A percentile compares a stretch with the other conserved stretches of the same genome.
These are phyloP conservation scores for Halophytophthora batemanensis DNA, from an alignment of 352 stramenopile genomes.

Conservation along the genomic window DNA sequence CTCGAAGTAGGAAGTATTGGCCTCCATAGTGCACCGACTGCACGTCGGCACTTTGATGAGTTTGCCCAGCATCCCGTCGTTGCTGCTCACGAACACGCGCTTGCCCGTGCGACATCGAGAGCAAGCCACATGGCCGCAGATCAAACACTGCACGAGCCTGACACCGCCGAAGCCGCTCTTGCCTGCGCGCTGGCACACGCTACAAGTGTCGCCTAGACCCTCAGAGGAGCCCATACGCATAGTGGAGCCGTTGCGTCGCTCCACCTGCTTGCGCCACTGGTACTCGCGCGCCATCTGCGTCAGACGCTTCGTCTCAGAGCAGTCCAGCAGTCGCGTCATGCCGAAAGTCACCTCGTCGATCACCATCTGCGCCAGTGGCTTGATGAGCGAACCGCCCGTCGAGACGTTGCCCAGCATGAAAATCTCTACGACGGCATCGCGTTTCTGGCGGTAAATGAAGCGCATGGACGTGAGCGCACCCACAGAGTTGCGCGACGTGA, in stretches of 20 bases:
- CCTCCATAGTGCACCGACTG: constrained; percentile 31
- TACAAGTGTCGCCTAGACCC: constrained; percentile 8
- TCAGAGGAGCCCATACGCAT: constrained; percentile 17
- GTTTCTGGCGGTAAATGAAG: constrained; percentile 43
- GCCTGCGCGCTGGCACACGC: constrained; percentile 25
- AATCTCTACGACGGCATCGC: constrained; percentile 27
- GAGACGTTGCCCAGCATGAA: constrained; percentile 37
- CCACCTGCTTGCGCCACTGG: constrained; percentile 27
- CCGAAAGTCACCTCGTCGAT: constrained; percentile 33
- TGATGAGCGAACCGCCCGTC: constrained; percentile 21
- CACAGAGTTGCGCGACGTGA: constrained; percentile 26
- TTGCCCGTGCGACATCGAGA: constrained; percentile 40
- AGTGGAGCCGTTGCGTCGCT: constrained; percentile 12
- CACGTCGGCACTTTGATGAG: constrained; percentile 37
- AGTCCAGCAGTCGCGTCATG: constrained; percentile 32
- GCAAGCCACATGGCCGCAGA: constrained; percentile 40
- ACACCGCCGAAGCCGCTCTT: constrained; percentile 36
- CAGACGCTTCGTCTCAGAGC: constrained; percentile 42
- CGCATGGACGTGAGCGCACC: constrained; percentile 26
- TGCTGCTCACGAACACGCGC: constrained; percentile 39
- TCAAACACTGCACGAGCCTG: constrained; percentile 44
- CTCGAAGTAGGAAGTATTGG: constrained; percentile 36
- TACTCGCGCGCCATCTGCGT: constrained; percentile 40
- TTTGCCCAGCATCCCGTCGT: constrained; percentile 33
- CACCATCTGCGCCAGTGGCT: constrained; percentile 28